These are phyloP conservation scores for Skeletonema costatum DNA, from an alignment of 108 stramenopile genomes.

Conservation along the genomic window DNA sequence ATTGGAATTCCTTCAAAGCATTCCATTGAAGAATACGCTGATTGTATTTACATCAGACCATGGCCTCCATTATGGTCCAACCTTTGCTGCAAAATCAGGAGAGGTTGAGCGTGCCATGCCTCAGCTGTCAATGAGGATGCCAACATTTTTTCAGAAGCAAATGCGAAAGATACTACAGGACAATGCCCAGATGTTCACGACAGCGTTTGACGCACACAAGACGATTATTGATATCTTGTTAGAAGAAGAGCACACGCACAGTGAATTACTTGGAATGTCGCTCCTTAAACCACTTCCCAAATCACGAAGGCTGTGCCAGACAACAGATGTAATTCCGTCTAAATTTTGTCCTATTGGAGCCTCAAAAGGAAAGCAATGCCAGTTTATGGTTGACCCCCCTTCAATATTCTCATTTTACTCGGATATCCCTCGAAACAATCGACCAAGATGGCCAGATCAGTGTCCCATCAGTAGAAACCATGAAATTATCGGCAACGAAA, in stretches of 20 bases:
- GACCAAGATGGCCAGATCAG: conserved; percentile 13
- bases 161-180: neutral
- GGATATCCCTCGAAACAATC: conserved; percentile 49
- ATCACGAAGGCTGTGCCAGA: neutral
- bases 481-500: neutral
- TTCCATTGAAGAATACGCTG: conserved; percentile 39
- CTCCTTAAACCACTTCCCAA: neutral
- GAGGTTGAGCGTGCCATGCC: conserved; percentile 45
- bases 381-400: conserved; percentile 31
- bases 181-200: conserved; percentile 36
- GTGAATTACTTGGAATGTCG: conserved; percentile 1
- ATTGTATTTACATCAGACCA: conserved; percentile 56
- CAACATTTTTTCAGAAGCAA: neutral
- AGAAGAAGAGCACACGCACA: too few relatives aligned
- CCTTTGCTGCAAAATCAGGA: conserved; percentile 37
- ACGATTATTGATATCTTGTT: conserved; percentile 28
- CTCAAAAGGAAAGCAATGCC: neutral
- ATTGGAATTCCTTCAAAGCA: conserved; percentile 20
- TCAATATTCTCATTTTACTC: conserved; percentile 63
- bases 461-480: conserved; percentile 12
- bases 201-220: conserved; percentile 58
- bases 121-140: conserved; percentile 39
- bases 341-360: conserved; percentile 9
- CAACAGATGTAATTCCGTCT: conserved; percentile 3
- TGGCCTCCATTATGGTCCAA: conserved; percentile 62